These are phyloP conservation scores for Spergularia marina DNA, from an alignment of 148 eudicot species.

Conservation along the genomic window DNA sequence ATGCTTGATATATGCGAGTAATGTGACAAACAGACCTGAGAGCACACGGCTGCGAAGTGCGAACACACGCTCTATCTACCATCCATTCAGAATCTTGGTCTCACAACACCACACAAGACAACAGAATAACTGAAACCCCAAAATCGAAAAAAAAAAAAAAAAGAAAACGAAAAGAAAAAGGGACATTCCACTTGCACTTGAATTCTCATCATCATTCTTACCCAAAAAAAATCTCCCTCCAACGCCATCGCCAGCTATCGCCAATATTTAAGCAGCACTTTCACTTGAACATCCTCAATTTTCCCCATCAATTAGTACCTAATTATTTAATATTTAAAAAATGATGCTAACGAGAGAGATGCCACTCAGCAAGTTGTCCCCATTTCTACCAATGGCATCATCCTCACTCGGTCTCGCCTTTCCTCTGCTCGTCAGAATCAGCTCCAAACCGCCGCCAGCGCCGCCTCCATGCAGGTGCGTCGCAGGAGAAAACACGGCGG, in stretches of 20 bases:
- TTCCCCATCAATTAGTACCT: neutral
- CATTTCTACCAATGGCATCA: constrained; percentile 2
- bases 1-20: no score
- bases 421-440: neutral
- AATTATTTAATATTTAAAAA: neutral
- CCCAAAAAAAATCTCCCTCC: no score
- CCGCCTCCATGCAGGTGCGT: constrained; percentile 25
- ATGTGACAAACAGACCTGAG: no score
- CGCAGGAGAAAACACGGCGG: constrained; percentile 29
- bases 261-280: no score
- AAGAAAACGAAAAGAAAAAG: neutral
- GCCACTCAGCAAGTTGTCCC: constrained; percentile 1
- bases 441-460: neutral
- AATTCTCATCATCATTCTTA: neutral
- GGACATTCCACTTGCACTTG: neutral
- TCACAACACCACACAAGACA: neutral
- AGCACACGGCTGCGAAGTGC: no score
- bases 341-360: neutral
- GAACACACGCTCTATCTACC: no score
- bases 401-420: constrained; percentile 15
- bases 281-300: no score
- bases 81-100: no score
- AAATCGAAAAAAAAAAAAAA: no score
- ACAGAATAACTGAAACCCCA: neutral
- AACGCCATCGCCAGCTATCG: no score